Evolutionary conservation across 148 eudicot species (phyloP).

Genomic region (Fagopyrum esculentum): DNA sequence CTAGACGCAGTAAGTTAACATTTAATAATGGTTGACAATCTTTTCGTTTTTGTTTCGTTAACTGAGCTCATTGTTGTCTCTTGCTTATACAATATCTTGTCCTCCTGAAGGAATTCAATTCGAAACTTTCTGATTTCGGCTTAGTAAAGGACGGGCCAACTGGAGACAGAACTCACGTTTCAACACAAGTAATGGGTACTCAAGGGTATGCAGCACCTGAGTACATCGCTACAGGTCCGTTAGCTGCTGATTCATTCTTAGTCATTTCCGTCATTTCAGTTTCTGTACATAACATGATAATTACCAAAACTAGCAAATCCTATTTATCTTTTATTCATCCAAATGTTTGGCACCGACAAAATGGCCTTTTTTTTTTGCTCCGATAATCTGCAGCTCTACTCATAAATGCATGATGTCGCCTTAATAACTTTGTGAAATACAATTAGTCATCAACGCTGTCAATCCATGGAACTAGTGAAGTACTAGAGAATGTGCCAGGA

Average conservation of each 20-base stretch:
- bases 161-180: conserved; percentile 65
- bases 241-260: background rate
- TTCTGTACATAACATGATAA: no score
- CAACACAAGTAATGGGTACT: conserved; percentile 75
- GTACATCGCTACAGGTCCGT: conserved; percentile 56
- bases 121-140: conserved; percentile 67
- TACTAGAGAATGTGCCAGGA: no score
- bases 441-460: no score
- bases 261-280: background rate
- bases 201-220: conserved; percentile 76
- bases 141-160: conserved; percentile 74
- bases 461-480: no score
- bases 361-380: no score
- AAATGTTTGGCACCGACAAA: no score
- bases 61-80: background rate
- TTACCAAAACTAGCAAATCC: no score
- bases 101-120: conserved; percentile 46
- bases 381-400: no score
- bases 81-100: background rate
- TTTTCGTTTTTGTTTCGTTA: background rate
- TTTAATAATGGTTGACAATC: background rate
- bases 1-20: background rate
- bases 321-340: no score
- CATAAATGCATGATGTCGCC: no score
- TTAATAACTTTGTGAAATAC: no score